phyloP scores from a whole-genome alignment of 495 filamentous ascomycete species.

The Aspergillus wentii region DNA sequence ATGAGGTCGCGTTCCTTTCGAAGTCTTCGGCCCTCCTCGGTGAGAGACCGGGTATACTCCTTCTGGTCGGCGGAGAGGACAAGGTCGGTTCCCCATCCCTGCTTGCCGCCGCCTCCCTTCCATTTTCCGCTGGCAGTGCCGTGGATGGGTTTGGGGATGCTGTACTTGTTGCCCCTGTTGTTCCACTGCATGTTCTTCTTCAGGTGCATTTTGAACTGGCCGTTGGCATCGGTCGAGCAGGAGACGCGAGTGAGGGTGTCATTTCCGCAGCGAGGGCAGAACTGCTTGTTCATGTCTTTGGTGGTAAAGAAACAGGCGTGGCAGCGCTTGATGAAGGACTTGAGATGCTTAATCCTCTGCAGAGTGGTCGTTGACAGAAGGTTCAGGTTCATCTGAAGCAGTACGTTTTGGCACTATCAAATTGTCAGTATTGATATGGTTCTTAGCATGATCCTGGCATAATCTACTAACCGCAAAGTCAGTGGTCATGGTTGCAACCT shows the following conservation, averaged over 20 bases:
- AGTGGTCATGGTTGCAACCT: conserved; percentile 82
- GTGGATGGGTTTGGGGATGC: conserved; percentile 83
- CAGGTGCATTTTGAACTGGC: conserved; percentile 80
- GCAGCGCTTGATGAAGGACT: conserved; percentile 85
- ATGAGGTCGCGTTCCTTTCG: conserved; percentile 70
- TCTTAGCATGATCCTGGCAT: not conserved
- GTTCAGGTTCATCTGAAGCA: conserved; percentile 90
- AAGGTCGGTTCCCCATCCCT: conserved; percentile 75
- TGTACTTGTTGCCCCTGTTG: conserved; percentile 82
- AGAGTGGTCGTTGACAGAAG: conserved; percentile 70
- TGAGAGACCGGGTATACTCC: conserved; percentile 68
- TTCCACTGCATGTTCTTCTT: conserved; percentile 98
- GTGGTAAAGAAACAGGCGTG: conserved; percentile 88
- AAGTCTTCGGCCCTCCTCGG: conserved; percentile 57
- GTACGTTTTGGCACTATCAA: conserved; percentile 71
- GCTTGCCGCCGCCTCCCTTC: conserved; percentile 72
- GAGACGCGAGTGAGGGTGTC: conserved; percentile 79
- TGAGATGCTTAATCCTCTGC: conserved; percentile 70
- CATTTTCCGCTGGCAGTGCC: conserved; percentile 75
- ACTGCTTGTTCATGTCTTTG: conserved; percentile 84
- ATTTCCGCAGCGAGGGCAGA: conserved; percentile 88
- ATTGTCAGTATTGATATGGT: conserved; percentile 7
- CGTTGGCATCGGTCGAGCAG: conserved; percentile 74
- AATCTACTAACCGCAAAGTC: conserved; percentile 74
- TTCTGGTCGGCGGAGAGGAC: conserved; percentile 95